These are phyloP conservation scores for Davidsoniella eucalypti DNA, from an alignment of 2,329 filamentous ascomycete genomes.

Conservation along the genomic window DNA sequence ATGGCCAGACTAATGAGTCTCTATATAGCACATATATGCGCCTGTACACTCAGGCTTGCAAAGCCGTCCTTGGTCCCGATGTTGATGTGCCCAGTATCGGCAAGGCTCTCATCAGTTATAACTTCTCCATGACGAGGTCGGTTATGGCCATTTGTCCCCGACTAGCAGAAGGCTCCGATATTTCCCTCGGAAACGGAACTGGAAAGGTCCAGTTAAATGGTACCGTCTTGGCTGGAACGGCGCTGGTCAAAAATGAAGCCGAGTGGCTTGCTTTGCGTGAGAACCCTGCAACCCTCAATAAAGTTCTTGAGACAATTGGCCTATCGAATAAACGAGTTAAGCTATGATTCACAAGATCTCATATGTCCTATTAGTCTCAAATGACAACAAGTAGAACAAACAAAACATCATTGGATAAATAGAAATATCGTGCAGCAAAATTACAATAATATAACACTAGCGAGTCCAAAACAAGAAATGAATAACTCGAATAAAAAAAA, in stretches of 20 bases:
- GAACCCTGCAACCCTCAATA: constrained; percentile 16
- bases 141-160: constrained; percentile 39
- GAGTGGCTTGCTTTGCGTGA: constrained; percentile 39
- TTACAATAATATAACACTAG: neutral
- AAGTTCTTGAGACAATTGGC: constrained; percentile 18
- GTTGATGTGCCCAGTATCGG: constrained; percentile 19
- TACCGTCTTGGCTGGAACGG: constrained; percentile 46
- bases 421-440: neutral
- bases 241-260: constrained; percentile 40
- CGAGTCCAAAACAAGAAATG: neutral
- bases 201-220: constrained; percentile 40
- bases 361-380: too few species aligned
- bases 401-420: neutral
- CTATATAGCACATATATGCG: constrained; percentile 28
- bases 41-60: constrained; percentile 30
- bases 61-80: constrained; percentile 20
- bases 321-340: constrained; percentile 11
- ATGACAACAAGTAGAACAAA: neutral
- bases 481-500: neutral
- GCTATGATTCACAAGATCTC: neutral
- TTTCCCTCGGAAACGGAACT: constrained; percentile 18
- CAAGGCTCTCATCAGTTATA: constrained; percentile 43
- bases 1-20: constrained; percentile 21
- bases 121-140: constrained; percentile 40
- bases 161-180: constrained; percentile 30